A percentile compares a stretch with the other conserved stretches of the same genome.
Conservation (phyloP, 805 yeast species). For the Wickerhamiella azyma region DNA sequence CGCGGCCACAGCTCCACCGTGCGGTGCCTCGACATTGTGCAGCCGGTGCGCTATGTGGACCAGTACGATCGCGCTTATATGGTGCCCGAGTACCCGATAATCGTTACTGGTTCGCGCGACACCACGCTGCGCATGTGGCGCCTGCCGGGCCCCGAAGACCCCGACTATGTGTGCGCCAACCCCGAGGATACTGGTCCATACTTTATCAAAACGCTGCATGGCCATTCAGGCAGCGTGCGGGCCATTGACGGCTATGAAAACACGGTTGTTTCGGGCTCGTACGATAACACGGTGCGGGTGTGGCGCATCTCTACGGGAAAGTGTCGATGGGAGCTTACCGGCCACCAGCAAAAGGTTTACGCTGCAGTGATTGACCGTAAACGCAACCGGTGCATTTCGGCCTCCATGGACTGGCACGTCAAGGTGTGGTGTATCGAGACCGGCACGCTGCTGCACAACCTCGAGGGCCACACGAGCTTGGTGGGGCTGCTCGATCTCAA, state of each 20-base stretch:
- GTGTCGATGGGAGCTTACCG: conserved; percentile 60
- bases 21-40: conserved; percentile 73
- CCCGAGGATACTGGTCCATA: conserved; percentile 37
- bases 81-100: conserved; percentile 51
- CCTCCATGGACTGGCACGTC: conserved; percentile 80
- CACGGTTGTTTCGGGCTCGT: conserved; percentile 75
- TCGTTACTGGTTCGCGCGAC: conserved; percentile 84
- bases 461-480: conserved; percentile 79
- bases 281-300: conserved; percentile 78
- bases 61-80: conserved; percentile 45
- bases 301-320: conserved; percentile 75
- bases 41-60: conserved; percentile 39
- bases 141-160: conserved; percentile 37
- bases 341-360: conserved; percentile 80
- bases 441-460: conserved; percentile 52
- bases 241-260: conserved; percentile 79
- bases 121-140: conserved; percentile 73
- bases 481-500: conserved; percentile 79
- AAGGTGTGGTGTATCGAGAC: conserved; percentile 78
- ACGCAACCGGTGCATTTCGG: conserved; percentile 72
- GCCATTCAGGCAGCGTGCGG: conserved; percentile 71
- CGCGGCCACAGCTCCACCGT: conserved; percentile 89
- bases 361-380: conserved; percentile 71
- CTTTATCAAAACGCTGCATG: conserved; percentile 53
- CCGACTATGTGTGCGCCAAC: conserved; percentile 19